Base-by-base conservation (phyloP, 352 stramenopile genomes). In the Globisporangium canariense region DNA sequence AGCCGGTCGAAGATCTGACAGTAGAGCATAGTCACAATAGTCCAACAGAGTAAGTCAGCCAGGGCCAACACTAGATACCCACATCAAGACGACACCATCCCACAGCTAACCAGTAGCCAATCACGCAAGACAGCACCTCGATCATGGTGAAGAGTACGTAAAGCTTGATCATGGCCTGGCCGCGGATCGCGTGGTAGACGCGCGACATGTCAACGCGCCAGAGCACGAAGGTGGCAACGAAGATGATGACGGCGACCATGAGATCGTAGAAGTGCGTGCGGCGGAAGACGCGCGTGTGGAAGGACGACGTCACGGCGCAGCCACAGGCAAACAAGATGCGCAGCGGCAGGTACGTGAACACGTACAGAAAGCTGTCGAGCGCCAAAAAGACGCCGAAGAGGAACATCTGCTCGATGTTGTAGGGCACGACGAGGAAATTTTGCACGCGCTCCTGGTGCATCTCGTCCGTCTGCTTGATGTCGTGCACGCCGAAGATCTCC, bases 71-170 rank as follows among this genome's bases (percentile, higher is more conserved):
- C 46, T 20, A 52, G 9, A 28, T 28, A 28, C 2, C 25, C 25
- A 28, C 25, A 28, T 28, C 25, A 2, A 28, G 25, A 28, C 25
- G 9, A 32, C 22, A 14, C 46, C 20, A 62, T 13, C 32, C 13
- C 51, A 8, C 4, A 40, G 20, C 25, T 28, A 28, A 2, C 32
- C 20, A 22, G 34, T 6, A 64, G 1, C 28, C 30, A 14, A 55
- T 25, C 7, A 7, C 22, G 18, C 16, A 32, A 61, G 2, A 9
- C 14, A 16, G 2, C 32, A 79, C 75, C 70, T 99, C 97, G 22
- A 99, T 94, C 81, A 99, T 99, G 10, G 94, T 97, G 68, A 98
- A 98, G 32, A 99, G 71, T 46, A 99, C 94, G 74, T 99, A 99
- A 4, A 99, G 83, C 73, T 99, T 99, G 62, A 99, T 97, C 89